phyloP scores from a whole-genome alignment of 257 asterid genomes.

The Echium plantagineum region DNA sequence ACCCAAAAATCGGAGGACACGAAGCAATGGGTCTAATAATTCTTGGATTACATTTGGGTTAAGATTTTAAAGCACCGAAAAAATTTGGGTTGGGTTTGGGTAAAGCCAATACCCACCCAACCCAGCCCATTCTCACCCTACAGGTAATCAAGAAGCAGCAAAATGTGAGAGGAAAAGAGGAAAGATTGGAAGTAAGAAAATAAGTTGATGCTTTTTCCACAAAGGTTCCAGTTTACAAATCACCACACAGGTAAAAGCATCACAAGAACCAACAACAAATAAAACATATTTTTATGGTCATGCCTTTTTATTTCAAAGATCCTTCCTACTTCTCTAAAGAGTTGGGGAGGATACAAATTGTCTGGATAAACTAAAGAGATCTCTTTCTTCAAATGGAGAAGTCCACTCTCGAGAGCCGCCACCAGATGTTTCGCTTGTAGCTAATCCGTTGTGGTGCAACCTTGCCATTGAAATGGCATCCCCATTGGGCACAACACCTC shows the following conservation, averaged over 20 bases:
- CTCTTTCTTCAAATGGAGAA: conserved; percentile 90
- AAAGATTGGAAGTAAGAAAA: conserved; percentile 3
- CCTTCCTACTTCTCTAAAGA: conserved; percentile 35
- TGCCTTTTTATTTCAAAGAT: conserved; percentile 21
- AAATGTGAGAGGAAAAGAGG: neutral
- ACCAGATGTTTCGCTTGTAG: conserved; percentile 22
- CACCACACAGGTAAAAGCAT: conserved; percentile 32
- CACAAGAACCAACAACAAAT: conserved; percentile 39
- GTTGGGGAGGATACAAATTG: conserved; percentile 92
- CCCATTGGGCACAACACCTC: conserved; percentile 39
- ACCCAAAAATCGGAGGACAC: no score
- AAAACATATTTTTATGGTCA: conserved; percentile 18
- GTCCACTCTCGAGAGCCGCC: conserved; percentile 75
- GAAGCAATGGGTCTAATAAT: no score
- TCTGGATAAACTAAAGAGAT: conserved; percentile 73
- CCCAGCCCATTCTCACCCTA: no score
- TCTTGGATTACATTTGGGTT: no score
- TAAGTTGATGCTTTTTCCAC: conserved; percentile 17
- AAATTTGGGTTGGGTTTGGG: no score
- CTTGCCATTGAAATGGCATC: conserved; percentile 25
- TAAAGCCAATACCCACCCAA: no score
- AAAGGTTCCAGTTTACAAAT: conserved; percentile 11
- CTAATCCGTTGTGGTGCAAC: conserved; percentile 48
- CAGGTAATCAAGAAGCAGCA: no score
- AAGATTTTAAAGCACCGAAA: no score